Conservation (phyloP, 2,329 filamentous ascomycete genomes). For the Didymella exigua region DNA sequence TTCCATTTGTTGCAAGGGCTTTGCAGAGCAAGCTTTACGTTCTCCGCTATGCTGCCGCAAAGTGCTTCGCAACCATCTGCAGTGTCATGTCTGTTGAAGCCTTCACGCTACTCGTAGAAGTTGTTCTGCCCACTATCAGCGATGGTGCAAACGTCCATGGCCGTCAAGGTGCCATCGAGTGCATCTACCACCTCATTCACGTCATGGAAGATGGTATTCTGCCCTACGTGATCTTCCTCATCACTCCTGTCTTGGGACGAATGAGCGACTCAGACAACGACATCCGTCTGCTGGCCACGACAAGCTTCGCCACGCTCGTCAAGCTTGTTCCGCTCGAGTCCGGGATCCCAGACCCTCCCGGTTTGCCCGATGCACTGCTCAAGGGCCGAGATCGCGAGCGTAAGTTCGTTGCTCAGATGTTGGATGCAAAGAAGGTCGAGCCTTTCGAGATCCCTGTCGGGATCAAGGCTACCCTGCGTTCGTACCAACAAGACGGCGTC, state of each 20-base stretch:
- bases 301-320: conserved; percentile 93
- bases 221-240: conserved; percentile 98
- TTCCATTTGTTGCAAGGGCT: conserved; percentile 85
- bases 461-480: conserved; percentile 94
- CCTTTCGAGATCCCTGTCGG: conserved; percentile 90
- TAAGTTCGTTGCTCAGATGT: conserved; percentile 94
- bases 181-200: conserved; percentile 94
- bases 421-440: conserved; percentile 97
- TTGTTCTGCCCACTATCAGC: conserved; percentile 87
- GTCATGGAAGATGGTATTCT: conserved; percentile 97
- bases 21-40: conserved; percentile 88
- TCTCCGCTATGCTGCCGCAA: conserved; percentile 94
- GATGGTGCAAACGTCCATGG: conserved; percentile 87
- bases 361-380: conserved; percentile 84
- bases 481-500: conserved; percentile 97
- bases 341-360: conserved; percentile 94
- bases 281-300: conserved; percentile 90
- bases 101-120: conserved; percentile 94
- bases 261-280: conserved; percentile 99
- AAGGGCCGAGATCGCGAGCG: conserved; percentile 91
- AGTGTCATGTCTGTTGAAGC: conserved; percentile 94
- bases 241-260: conserved; percentile 92
- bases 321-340: conserved; percentile 97
- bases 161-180: conserved; percentile 92
- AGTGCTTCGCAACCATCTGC: conserved; percentile 96